Evolutionary conservation across 2,329 filamentous ascomycete genomes (phyloP).

Genomic region (Fusarium tanahbumbuense): DNA sequence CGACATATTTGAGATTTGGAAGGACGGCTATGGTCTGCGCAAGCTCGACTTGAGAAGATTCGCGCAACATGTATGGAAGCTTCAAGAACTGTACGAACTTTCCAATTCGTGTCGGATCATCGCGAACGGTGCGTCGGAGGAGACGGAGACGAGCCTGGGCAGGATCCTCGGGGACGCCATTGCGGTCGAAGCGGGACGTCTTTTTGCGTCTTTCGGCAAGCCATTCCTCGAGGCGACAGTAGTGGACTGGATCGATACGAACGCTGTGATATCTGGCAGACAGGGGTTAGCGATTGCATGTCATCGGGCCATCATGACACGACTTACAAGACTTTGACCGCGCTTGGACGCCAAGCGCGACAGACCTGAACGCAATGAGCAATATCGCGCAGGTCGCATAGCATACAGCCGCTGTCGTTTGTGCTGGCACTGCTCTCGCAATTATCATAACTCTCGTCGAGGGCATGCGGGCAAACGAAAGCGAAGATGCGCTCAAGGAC

Average conservation of each 20-base stretch:
- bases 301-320: slow-evolving; percentile 2
- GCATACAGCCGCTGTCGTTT: slow-evolving; percentile 85
- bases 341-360: slow-evolving; percentile 73
- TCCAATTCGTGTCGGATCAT: slow-evolving; percentile 76
- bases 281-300: slow-evolving; percentile 23
- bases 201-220: slow-evolving; percentile 83
- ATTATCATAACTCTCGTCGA: slow-evolving; percentile 81
- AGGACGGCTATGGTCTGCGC: slow-evolving; percentile 87
- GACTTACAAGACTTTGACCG: slow-evolving; percentile 70
- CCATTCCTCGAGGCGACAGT: slow-evolving; percentile 87
- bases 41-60: slow-evolving; percentile 85
- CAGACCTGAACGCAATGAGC: slow-evolving; percentile 81
- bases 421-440: slow-evolving; percentile 78
- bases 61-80: slow-evolving; percentile 93
- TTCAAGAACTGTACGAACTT: slow-evolving; percentile 82
- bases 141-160: slow-evolving; percentile 80
- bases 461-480: slow-evolving; percentile 84
- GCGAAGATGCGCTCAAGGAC: slow-evolving; percentile 82
- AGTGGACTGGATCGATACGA: slow-evolving; percentile 93
- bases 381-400: slow-evolving; percentile 91
- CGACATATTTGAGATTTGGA: slow-evolving; percentile 87
- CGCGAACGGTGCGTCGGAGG: slow-evolving; percentile 83
- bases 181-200: slow-evolving; percentile 77
- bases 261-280: slow-evolving; percentile 81
- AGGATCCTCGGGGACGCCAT: slow-evolving; percentile 83